Conservation (phyloP, 2,329 filamentous ascomycete genomes). For the Aquanectria penicillioides region DNA sequence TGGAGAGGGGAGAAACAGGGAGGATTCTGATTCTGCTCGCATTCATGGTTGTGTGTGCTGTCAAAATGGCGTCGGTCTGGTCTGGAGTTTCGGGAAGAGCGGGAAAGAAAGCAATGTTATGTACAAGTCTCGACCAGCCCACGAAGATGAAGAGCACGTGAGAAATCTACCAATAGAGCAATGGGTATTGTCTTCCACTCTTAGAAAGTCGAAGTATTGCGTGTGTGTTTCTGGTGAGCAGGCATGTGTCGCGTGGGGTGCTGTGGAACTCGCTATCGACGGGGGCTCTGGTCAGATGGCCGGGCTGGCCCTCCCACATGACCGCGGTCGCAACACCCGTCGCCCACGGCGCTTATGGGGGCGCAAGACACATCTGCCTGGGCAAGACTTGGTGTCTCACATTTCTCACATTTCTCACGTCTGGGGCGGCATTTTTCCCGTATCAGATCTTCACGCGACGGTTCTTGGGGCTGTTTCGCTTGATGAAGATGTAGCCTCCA, state of each 20-base stretch:
- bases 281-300: conserved; percentile 32
- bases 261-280: conserved; percentile 11
- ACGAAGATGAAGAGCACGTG: conserved; percentile 36
- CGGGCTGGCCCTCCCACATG: conserved; percentile 31
- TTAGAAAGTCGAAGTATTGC: neutral
- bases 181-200: conserved; percentile 14
- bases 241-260: conserved; percentile 33
- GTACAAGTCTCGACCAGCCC: conserved; percentile 40
- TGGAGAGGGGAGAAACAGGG: conserved; percentile 18
- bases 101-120: conserved; percentile 44
- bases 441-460: no score
- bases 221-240: conserved; percentile 1
- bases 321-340: conserved; percentile 28
- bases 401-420: neutral
- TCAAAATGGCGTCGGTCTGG: conserved; percentile 42
- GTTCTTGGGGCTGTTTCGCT: conserved; percentile 30
- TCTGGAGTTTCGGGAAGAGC: conserved; percentile 46
- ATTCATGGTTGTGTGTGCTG: conserved; percentile 33
- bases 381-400: conserved; percentile 21
- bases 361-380: conserved; percentile 38
- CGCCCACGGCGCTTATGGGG: conserved; percentile 26
- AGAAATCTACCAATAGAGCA: conserved; percentile 36
- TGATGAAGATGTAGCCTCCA: conserved; percentile 23
- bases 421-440: conserved; percentile 17
- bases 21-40: conserved; percentile 27